Conservation (phyloP, 2,329 filamentous ascomycete species). For the Ophiosphaerella narmari region DNA sequence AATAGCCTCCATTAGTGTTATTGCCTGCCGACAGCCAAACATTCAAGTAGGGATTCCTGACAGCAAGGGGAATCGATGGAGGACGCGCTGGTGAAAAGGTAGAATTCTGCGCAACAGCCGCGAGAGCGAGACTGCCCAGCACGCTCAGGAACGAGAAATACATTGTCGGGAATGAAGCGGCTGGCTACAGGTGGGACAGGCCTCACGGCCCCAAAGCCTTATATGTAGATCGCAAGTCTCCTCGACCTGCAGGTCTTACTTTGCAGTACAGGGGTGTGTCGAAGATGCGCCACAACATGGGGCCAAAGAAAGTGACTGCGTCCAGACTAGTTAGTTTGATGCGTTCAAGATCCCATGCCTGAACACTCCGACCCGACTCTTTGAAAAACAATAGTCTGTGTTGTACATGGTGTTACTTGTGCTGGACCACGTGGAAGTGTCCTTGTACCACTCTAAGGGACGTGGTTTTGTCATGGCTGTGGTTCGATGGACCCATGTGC, state of each 20-base stretch:
- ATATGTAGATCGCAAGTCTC: not conserved
- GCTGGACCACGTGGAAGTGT: too few species aligned
- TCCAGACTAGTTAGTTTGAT: not conserved
- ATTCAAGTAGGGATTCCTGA: constrained; percentile 75
- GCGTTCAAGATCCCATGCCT: too few species aligned
- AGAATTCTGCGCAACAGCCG: constrained; percentile 44
- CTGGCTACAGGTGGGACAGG: not conserved
- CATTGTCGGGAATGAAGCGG: constrained; percentile 15
- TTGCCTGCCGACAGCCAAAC: constrained; percentile 68
- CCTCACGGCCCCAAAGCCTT: not conserved
- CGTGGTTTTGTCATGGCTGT: too few species aligned
- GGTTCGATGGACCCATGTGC: too few species aligned
- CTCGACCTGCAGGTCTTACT: not conserved
- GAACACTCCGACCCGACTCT: too few species aligned
- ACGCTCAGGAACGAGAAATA: constrained; percentile 16
- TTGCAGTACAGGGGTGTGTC: not conserved
- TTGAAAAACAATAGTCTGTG: too few species aligned
- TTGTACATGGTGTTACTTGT: too few species aligned
- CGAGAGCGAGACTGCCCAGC: constrained; percentile 23
- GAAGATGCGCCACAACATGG: not conserved
- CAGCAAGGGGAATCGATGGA: constrained; percentile 72
- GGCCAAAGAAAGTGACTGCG: not conserved
- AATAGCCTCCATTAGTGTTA: constrained; percentile 66
- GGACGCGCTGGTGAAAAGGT: constrained; percentile 68
- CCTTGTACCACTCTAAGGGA: too few species aligned